A percentile compares a stretch with the other conserved stretches of the same genome.
phyloP scores from a whole-genome alignment of 176 grass and related monocot species.

The Typha latifolia region DNA sequence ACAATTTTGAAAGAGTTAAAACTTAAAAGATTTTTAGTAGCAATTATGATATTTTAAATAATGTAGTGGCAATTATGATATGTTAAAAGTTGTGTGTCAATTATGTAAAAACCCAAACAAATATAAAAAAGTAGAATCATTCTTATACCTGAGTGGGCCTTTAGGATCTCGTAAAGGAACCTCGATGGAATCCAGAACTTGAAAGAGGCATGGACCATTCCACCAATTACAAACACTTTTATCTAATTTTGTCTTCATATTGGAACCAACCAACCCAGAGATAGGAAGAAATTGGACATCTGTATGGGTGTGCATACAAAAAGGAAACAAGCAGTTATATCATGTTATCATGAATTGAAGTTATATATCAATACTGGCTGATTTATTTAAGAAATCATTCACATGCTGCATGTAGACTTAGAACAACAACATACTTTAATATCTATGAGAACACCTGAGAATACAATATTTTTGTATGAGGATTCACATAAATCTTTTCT shows the following conservation, averaged over 20 bases:
- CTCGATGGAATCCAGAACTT: conserved; percentile 72
- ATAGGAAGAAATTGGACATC: conserved; percentile 92
- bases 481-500: no score
- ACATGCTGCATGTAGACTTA: no score
- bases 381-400: no score
- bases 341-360: no score
- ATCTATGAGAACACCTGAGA: no score
- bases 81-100: no score
- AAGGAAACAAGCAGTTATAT: not conserved
- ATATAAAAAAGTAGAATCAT: conserved; percentile 5
- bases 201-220: conserved; percentile 85
- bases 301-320: conserved; percentile 31
- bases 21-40: not conserved
- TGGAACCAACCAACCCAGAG: conserved; percentile 72
- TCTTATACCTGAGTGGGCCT: conserved; percentile 65
- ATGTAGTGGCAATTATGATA: not conserved
- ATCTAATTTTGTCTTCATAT: conserved; percentile 81
- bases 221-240: conserved; percentile 79
- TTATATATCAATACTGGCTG: no score
- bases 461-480: no score
- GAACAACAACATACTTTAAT: no score
- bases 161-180: conserved; percentile 87
- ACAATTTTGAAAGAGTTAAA: no score
- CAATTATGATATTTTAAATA: not conserved
- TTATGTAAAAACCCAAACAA: no score